phyloP scores from a whole-genome alignment of 2,329 filamentous ascomycete species.

The Trichoderma breve region DNA sequence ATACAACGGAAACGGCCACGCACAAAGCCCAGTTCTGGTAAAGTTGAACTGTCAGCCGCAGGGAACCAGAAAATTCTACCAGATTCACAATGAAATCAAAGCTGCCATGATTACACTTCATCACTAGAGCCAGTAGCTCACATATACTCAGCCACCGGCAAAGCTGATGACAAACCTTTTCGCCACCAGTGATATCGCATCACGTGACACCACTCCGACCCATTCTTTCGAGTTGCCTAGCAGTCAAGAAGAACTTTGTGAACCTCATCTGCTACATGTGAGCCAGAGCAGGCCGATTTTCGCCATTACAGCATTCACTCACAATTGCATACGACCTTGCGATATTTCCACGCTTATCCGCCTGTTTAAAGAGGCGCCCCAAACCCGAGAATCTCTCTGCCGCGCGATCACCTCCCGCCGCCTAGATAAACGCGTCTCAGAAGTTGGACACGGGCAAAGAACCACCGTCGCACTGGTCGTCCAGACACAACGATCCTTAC shows the following conservation, averaged over 20 bases:
- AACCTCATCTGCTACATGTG: conserved; percentile 21
- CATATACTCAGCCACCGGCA: neutral
- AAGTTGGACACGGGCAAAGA: neutral
- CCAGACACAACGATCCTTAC: neutral
- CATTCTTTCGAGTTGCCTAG: conserved; percentile 31
- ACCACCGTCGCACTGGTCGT: conserved; percentile 3
- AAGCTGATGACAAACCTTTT: conserved; percentile 4
- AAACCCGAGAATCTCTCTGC: neutral
- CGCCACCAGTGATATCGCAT: conserved; percentile 17
- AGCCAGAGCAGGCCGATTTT: conserved; percentile 5
- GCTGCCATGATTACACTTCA: neutral
- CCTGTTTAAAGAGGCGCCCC: neutral
- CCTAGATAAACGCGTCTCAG: conserved; percentile 14
- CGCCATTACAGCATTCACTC: neutral
- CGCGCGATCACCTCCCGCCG: conserved; percentile 1
- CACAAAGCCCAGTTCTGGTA: neutral
- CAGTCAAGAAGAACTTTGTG: conserved; percentile 25
- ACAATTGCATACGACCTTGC: neutral
- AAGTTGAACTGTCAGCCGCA: neutral
- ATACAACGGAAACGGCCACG: neutral
- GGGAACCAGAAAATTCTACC: neutral
- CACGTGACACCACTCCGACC: conserved; percentile 31
- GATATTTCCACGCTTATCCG: neutral
- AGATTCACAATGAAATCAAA: neutral
- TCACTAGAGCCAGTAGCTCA: neutral